A percentile compares a stretch with the other conserved stretches of the same genome.
These are phyloP conservation scores for Aspergillus steynii DNA, from an alignment of 495 filamentous ascomycete genomes.

Conservation along the genomic window DNA sequence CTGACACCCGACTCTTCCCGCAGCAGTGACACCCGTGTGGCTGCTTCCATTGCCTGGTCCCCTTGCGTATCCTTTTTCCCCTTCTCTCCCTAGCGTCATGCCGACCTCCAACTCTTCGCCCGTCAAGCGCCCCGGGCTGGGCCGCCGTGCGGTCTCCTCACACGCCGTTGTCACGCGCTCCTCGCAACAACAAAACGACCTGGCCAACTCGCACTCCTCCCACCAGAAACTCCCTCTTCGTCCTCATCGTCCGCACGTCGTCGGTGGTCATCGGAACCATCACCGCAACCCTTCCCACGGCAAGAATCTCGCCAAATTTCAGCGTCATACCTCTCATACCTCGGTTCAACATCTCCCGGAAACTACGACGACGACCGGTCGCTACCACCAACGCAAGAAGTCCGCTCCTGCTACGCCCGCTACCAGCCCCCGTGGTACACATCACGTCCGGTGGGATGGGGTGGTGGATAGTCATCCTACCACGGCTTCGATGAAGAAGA, in stretches of 20 bases:
- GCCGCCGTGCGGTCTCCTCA: conserved; percentile 49
- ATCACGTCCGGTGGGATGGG: conserved; percentile 47
- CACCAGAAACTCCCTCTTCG: conserved; percentile 32
- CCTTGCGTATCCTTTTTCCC: not conserved
- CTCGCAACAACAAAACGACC: conserved; percentile 29
- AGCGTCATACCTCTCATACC: conserved; percentile 29
- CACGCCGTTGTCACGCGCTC: conserved; percentile 47
- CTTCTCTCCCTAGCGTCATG: conserved; percentile 28
- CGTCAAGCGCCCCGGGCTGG: conserved; percentile 49
- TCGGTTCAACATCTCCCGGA: conserved; percentile 23
- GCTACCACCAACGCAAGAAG: conserved; percentile 50
- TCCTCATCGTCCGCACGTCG: conserved; percentile 43
- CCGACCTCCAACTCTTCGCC: conserved; percentile 44
- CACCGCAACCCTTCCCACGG: conserved; percentile 44
- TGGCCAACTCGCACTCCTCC: conserved; percentile 34
- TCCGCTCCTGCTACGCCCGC: conserved; percentile 48
- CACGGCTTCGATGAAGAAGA: conserved; percentile 43
- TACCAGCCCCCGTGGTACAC: conserved; percentile 37
- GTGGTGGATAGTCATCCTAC: conserved; percentile 28
- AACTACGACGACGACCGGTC: conserved; percentile 28
- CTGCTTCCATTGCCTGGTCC: not conserved
- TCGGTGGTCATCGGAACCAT: conserved; percentile 46
- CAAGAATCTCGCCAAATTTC: conserved; percentile 46
- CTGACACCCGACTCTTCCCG: not conserved
- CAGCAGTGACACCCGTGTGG: conserved; percentile 1